Conservation (phyloP, 306 rosid species). For the Rubus parviflorus region DNA sequence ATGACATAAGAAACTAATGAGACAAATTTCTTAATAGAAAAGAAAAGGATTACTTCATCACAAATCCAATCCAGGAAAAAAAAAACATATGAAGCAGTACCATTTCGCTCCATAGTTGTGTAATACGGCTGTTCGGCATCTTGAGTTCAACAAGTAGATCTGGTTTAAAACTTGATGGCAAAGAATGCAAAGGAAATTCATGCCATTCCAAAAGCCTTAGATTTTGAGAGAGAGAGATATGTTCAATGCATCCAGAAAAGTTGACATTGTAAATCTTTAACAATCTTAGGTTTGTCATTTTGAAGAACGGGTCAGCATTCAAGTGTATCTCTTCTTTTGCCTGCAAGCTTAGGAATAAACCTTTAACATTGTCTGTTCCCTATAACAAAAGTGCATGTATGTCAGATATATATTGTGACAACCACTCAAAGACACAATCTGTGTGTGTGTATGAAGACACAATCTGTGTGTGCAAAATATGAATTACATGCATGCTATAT, state of each 20-base stretch:
- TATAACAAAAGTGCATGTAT: background rate
- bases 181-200: background rate
- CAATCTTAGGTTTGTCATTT: background rate
- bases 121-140: conserved; percentile 10
- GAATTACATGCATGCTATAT: background rate
- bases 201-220: background rate
- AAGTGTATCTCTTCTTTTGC: background rate
- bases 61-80: no score
- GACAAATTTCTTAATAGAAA: background rate
- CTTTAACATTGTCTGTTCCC: conserved; percentile 21
- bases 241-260: background rate
- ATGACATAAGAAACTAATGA: background rate
- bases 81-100: background rate
- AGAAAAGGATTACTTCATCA: no score
- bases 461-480: no score
- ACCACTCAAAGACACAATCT: background rate
- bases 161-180: conserved; percentile 15
- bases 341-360: conserved; percentile 6
- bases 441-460: background rate
- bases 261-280: background rate
- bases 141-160: background rate
- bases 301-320: background rate
- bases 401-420: background rate
- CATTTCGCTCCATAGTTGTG: background rate
- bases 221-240: background rate